Base-by-base conservation (phyloP, 441 rosid genomes). In the Iberis amara region DNA sequence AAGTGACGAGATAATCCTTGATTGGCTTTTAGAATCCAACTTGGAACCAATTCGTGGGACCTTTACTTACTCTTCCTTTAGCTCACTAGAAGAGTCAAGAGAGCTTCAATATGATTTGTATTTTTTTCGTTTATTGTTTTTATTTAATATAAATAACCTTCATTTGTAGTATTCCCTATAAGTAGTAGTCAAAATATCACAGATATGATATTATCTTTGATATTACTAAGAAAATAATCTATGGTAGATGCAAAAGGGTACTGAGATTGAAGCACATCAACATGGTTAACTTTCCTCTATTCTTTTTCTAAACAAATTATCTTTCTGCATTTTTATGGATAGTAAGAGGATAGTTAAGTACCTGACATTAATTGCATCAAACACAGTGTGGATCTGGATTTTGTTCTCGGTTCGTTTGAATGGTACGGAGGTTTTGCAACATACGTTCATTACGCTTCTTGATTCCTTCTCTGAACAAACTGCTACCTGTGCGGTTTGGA, bases 381-480 rank as follows among this genome's bases (percentile, higher is more conserved):
- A 49, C 18, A 43, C 28, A 64, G 13, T 6, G 21, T 7, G 10
- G 27, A 57, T 47, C 55, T 55, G 42, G 23, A 27, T 57, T 40
- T 43, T 33, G 39, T 32, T 56, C 52, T 33, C 8, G 18, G 10
- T 26, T 32, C 9, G 57, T 64, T 57, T 49, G 63, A 33, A 50
- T 11, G 36, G 40, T 68, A 57, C 72, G 76, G 39, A 56, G 62
- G 35, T 58, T 68, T 15, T 26, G 55, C 69, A 85, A 47, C 62
- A 54, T 57, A 52, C 66, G 56, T 11, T 54, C 57, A 35, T 81
- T 77, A 55, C 74, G 76, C 72, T 59, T 86, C 73, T 69, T 79
- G 65, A 81, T 79, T 46, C 86, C 91, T 43, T 67, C 68, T 66
- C 81, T 75, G 69, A 76, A 86, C 69, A 63, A 12, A 52, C 47